Percentiles rank a stretch among this genome's conserved stretches.
These are phyloP conservation scores for Tuctoria greenei DNA, from an alignment of 176 grass and related monocot species.

Conservation along the genomic window DNA sequence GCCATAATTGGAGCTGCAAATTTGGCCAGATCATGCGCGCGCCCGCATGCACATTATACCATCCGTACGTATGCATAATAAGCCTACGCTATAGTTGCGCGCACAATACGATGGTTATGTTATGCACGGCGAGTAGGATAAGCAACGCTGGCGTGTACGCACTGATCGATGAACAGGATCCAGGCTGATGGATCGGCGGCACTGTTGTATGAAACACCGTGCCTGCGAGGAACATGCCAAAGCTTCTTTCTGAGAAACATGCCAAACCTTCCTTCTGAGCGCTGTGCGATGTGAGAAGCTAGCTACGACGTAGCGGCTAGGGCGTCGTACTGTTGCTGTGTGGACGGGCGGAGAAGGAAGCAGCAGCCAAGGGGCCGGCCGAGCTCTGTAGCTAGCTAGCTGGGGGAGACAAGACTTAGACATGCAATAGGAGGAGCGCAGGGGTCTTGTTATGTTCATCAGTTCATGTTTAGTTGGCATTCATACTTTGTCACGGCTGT, in stretches of 20 bases:
- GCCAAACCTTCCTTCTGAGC: slow-evolving; percentile 51
- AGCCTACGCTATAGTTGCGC: no score
- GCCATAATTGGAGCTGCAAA: neutral
- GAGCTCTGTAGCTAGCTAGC: neutral
- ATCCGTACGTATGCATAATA: no score
- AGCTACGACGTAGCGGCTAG: neutral
- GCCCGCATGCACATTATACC: no score
- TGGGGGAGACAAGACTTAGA: slow-evolving; percentile 43
- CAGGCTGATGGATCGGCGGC: slow-evolving; percentile 31
- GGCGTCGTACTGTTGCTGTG: slow-evolving; percentile 23
- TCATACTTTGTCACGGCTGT: no score
- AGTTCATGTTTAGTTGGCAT: no score
- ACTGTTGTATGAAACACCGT: slow-evolving; percentile 38
- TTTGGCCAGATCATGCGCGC: neutral
- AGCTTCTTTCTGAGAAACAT: slow-evolving; percentile 51
- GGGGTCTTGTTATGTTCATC: slow-evolving; percentile 20
- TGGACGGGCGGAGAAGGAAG: neutral
- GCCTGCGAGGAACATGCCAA: slow-evolving; percentile 46
- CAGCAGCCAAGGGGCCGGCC: neutral
- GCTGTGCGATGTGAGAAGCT: slow-evolving; percentile 39
- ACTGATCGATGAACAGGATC: slow-evolving; percentile 26
- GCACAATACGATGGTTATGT: no score
- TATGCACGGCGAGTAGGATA: no score
- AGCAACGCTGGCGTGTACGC: neutral
- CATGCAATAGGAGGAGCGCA: slow-evolving; percentile 42